phyloP scores from a whole-genome alignment of 176 grass and related monocot genomes.

The Elymus sibiricus region DNA sequence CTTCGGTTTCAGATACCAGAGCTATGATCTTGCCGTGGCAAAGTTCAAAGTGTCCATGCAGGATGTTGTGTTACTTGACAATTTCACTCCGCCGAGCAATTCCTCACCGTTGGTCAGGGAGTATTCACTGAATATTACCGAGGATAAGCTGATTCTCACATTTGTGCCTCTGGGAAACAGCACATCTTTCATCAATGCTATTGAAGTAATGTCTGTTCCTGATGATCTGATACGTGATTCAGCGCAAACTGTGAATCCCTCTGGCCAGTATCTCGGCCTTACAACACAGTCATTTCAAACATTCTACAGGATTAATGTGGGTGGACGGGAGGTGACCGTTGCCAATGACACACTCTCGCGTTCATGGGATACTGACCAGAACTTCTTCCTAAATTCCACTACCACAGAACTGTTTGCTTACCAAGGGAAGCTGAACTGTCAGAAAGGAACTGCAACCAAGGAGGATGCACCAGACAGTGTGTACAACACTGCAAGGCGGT shows the following conservation, averaged over 20 bases:
- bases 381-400: constrained; percentile 38
- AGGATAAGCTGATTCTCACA: constrained; percentile 55
- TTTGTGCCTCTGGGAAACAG: constrained; percentile 64
- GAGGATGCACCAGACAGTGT: constrained; percentile 68
- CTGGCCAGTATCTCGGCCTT: constrained; percentile 60
- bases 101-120: constrained; percentile 51
- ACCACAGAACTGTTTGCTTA: background rate
- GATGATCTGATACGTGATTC: constrained; percentile 66
- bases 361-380: constrained; percentile 58
- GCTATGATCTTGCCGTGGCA: constrained; percentile 50
- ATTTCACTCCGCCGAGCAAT: constrained; percentile 50
- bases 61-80: constrained; percentile 65
- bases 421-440: constrained; percentile 50
- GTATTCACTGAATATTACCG: constrained; percentile 65
- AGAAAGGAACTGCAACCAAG: constrained; percentile 31
- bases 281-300: constrained; percentile 55
- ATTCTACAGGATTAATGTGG: constrained; percentile 70
- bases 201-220: constrained; percentile 83
- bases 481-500: constrained; percentile 64
- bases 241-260: constrained; percentile 32
- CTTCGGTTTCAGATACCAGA: constrained; percentile 52
- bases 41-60: constrained; percentile 70
- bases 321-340: constrained; percentile 53
- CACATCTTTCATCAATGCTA: constrained; percentile 62
- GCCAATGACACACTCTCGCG: constrained; percentile 82